Base-by-base conservation (phyloP, 352 stramenopile genomes). In the Phytophthora pini region DNA sequence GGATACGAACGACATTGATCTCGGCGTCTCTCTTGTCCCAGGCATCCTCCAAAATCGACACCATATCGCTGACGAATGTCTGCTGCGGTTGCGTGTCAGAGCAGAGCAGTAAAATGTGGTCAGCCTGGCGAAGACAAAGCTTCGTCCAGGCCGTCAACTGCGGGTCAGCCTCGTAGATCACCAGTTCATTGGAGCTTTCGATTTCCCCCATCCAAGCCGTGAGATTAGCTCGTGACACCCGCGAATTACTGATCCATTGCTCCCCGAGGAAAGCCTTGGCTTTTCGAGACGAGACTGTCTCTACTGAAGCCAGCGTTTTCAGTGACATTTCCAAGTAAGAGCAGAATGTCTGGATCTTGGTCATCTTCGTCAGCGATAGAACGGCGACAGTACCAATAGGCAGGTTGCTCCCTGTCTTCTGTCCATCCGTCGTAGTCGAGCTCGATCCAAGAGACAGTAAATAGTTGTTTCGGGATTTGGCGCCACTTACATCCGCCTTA, bases 191-290 rank as follows among this genome's bases (percentile, higher is more conserved):
- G 0, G 81, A 79, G 38, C 82, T 88, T 47, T 96, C 88, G 8
- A 96, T 76, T 7, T 96, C 88, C 5, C 87, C 85, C 36, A 96
- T 82, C 86, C 87, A 96, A 3, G 86, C 74, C 31, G 73, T 89
- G 12, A 95, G 64, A 41, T 93, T 95, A 6, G 81, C 82, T 13
- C 80, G 66, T 3, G 80, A 65, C 2, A 95, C 72, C 13, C 84
- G 79, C 6, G 86, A 91, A 34, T 88, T 84, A 20, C 68, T 85
- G 17, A 83, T 86, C 81, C 86, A 96, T 26, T 94, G 79, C 2
- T 80, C 72, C 0, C 86, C 84, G 6, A 94, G 64, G 22, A 89
- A 76, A 11, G 74, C 68, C 29, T 74, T 77, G 0, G 88, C 88
- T 64, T 89, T 90, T 27, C 80, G 62, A 7, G 88, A 94, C 6